Percentiles rank a stretch among this genome's conserved stretches.
phyloP scores from a whole-genome alignment of 768 basidiomycete genomes.

The Auriculariales sp. region DNA sequence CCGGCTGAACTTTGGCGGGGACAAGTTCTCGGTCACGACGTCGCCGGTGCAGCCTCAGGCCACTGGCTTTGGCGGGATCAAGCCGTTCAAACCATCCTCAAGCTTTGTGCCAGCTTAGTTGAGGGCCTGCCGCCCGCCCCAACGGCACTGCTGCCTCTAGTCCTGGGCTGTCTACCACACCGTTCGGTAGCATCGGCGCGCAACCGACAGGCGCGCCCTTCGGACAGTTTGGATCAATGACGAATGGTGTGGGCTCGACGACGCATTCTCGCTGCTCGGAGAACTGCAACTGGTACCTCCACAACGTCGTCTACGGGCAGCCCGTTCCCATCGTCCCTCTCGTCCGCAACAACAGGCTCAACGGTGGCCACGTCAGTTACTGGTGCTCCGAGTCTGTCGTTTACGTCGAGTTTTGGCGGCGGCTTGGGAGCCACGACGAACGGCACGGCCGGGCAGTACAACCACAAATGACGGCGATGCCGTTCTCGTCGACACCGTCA shows the following conservation, averaged over 20 bases:
- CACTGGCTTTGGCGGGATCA: conserved; percentile 45
- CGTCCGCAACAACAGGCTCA: too few species aligned
- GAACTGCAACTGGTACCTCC: too few species aligned
- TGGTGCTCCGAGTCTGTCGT: not conserved
- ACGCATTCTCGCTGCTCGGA: too few species aligned
- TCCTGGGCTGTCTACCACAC: not conserved
- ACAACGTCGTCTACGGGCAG: not conserved
- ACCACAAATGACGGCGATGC: conserved; percentile 1
- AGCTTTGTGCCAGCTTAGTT: conserved; percentile 61
- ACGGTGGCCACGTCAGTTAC: not conserved
- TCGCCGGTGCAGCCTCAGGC: conserved; percentile 27
- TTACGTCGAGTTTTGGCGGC: not conserved
- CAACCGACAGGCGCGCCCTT: not conserved
- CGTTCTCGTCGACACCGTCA: not conserved
- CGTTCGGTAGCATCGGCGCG: not conserved
- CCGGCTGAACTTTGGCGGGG: not conserved
- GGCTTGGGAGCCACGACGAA: too few species aligned
- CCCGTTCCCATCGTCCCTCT: not conserved
- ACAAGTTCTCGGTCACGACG: not conserved
- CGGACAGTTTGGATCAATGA: too few species aligned
- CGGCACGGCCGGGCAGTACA: too few species aligned
- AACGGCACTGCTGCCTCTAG: not conserved
- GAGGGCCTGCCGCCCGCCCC: conserved; percentile 64
- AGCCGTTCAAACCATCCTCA: conserved; percentile 71
- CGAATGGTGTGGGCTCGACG: too few species aligned